Evolutionary conservation across 2,329 filamentous ascomycete genomes (phyloP).

Genomic region (Cercospora brassicicola): DNA sequence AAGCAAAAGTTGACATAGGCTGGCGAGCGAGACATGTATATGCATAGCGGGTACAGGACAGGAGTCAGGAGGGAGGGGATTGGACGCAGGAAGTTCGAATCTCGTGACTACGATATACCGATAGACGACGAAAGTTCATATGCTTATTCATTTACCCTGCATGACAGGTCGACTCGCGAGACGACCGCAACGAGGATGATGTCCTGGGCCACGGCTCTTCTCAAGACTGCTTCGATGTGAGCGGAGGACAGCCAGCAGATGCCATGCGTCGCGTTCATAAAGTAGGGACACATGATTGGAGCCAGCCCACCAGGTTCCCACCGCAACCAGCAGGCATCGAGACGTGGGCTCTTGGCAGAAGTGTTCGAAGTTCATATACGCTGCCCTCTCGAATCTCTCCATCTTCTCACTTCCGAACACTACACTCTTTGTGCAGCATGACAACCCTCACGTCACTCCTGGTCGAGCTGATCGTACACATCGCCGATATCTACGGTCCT

Average conservation of each 20-base stretch:
- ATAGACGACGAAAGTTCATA: slow-evolving; percentile 12
- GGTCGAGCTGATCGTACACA: background rate
- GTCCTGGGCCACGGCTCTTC: background rate
- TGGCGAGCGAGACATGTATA: slow-evolving; percentile 1
- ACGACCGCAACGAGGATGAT: background rate
- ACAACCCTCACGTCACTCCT: background rate
- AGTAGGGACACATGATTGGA: background rate
- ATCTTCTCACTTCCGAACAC: background rate
- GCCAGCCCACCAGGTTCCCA: background rate
- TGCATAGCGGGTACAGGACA: slow-evolving; percentile 16
- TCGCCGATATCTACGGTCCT: too few relatives aligned
- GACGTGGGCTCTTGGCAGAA: background rate
- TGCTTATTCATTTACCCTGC: background rate
- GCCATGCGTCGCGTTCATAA: background rate
- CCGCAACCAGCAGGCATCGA: background rate
- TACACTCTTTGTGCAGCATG: background rate
- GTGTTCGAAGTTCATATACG: background rate
- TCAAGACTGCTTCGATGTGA: background rate
- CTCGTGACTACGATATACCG: slow-evolving; percentile 9
- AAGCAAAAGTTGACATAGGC: slow-evolving; percentile 95
- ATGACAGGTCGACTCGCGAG: background rate
- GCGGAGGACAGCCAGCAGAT: background rate
- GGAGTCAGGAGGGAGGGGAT: slow-evolving; percentile 9
- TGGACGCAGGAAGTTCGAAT: slow-evolving; percentile 11
- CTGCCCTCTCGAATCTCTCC: background rate